Base-by-base conservation (phyloP, 2,329 filamentous ascomycete species). In the Apiospora koreana region DNA sequence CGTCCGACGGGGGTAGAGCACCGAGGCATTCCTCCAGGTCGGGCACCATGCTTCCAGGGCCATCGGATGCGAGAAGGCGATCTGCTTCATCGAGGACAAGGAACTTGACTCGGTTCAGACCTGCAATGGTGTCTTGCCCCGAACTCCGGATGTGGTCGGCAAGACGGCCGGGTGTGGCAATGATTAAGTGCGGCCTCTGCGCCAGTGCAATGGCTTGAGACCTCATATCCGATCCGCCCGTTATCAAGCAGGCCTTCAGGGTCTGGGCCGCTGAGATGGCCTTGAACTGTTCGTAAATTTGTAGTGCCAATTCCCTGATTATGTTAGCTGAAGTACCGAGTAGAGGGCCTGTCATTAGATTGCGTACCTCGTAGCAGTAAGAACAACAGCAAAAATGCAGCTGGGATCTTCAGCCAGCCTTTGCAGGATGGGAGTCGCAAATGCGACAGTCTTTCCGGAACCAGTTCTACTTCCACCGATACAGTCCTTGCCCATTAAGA, bases 31-130 rank as follows among this genome's bases (percentile, higher is more conserved):
- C 93, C 79, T 97, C 94, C 1, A 99, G 90, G 77, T 98, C 96
- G 5, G 94, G 92, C n/a, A 98, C 86, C 95, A 98, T 98, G 81
- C 92, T 95, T 35, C 95, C 95, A 23, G 88, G 87, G 0, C 88
- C 89, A 67, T 90, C 89, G 43, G 91, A 88, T 48, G 92, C 88
- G 62, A 99, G 88, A 46, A 99, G 86, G 62, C 96, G 90, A 83
- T 99, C 96, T 4, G 96, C 96, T 85, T 99, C 96, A 79, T 99
- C 96, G 54, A 99, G 91, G 9, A 99, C 94, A 2, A 98, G 93
- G 80, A 93, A 95, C 70, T 89, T 90, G 35, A 94, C 92, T 67
- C 95, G 89, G 23, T 91, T 87, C 64, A 99, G 84, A 0, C 94
- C 95, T 71, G 90, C 91, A 71, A 97, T 89, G 0, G 95, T 98